Evolutionary conservation across 495 filamentous ascomycete genomes (phyloP).

Genomic region (Aspergillus carlsbadensis): DNA sequence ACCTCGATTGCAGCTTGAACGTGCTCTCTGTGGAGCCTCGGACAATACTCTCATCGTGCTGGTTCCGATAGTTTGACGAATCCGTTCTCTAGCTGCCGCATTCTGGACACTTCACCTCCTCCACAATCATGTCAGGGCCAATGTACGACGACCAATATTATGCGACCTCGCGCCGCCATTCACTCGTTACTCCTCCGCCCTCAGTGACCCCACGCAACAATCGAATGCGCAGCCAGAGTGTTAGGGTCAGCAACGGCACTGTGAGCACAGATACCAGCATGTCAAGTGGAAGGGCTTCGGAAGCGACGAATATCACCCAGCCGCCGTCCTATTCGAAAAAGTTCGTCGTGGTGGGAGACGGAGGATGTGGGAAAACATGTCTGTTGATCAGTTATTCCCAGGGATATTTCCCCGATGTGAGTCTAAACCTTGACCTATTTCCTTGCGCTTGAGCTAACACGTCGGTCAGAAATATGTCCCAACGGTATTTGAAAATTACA

Average conservation of each 20-base stretch:
- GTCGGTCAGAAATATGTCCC: constrained; percentile 91
- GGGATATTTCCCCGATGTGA: constrained; percentile 97
- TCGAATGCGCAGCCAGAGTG: constrained; percentile 58
- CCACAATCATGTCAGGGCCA: constrained; percentile 43
- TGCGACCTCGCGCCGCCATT: constrained; percentile 49
- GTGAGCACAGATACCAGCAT: constrained; percentile 74
- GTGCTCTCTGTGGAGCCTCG: constrained; percentile 21
- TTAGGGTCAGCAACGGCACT: constrained; percentile 72
- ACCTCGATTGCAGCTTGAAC: constrained; percentile 13
- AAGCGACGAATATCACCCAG: constrained; percentile 80
- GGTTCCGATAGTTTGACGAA: constrained; percentile 17
- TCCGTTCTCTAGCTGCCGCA: constrained; percentile 17
- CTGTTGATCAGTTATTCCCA: constrained; percentile 96
- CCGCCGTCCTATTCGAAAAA: constrained; percentile 95
- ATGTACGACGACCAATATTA: constrained; percentile 52
- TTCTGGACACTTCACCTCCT: constrained; percentile 17
- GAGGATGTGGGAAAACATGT: constrained; percentile 98
- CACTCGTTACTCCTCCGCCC: constrained; percentile 46
- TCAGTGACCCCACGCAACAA: constrained; percentile 48
- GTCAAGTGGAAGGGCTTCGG: constrained; percentile 66
- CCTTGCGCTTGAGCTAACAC: constrained; percentile 1
- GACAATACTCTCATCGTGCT: constrained; percentile 17
- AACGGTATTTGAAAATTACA: constrained; percentile 99
- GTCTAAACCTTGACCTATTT: background rate
- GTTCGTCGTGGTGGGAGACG: constrained; percentile 97